Conservation (phyloP, 1,139 yeast species). For the Nakaseomyces delphensis region DNA sequence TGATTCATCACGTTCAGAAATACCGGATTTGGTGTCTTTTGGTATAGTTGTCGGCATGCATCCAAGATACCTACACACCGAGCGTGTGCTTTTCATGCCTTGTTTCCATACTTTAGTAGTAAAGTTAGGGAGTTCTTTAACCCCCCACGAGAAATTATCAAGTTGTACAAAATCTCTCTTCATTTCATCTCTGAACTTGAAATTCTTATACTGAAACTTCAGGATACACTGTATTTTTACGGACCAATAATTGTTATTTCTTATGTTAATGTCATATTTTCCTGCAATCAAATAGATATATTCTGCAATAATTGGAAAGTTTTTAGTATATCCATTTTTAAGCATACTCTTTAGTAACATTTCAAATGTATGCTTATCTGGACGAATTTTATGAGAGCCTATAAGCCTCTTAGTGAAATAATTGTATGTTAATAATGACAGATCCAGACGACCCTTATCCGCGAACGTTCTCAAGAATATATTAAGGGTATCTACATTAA, state of each 20-base stretch:
- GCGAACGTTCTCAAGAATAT: conserved; percentile 27
- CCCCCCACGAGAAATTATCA: conserved; percentile 5
- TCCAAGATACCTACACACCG: conserved; percentile 19
- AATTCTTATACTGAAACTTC: conserved; percentile 11
- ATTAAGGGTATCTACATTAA: conserved; percentile 27
- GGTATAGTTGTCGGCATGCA: conserved; percentile 18
- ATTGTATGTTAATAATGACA: conserved; percentile 28
- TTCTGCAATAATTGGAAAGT: conserved; percentile 20
- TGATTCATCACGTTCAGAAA: background rate
- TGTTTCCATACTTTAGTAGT: conserved; percentile 17
- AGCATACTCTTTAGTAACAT: conserved; percentile 32
- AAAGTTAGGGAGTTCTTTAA: conserved; percentile 7
- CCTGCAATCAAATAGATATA: conserved; percentile 10
- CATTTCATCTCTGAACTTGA: background rate
- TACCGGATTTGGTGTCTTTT: background rate
- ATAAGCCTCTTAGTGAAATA: conserved; percentile 21
- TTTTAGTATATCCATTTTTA: conserved; percentile 28
- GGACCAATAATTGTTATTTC: conserved; percentile 23
- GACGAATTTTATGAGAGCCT: conserved; percentile 17
- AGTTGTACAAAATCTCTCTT: background rate
- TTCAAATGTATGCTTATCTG: conserved; percentile 28
- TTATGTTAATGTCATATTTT: conserved; percentile 7
- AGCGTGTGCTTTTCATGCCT: conserved; percentile 11
- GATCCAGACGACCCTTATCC: conserved; percentile 31
- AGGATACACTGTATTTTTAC: conserved; percentile 20